phyloP scores from a whole-genome alignment of 768 basidiomycete genomes.

The Mycena galericulata region DNA sequence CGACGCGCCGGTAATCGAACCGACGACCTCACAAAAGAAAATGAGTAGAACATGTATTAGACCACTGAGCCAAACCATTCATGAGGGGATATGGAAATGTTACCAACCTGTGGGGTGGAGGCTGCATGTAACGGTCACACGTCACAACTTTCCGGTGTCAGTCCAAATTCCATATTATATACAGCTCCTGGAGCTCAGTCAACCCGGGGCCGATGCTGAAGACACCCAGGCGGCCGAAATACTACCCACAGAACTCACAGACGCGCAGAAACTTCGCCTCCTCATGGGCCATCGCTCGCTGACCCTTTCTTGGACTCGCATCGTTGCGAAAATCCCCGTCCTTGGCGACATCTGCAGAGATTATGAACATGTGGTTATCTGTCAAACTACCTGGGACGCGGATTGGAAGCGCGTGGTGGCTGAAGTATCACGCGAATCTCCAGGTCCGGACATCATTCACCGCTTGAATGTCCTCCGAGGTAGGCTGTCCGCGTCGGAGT shows the following conservation, averaged over 20 bases:
- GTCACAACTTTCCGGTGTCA: too few species aligned
- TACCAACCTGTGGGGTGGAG: too few species aligned
- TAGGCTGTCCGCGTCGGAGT: not conserved
- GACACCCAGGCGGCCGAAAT: not conserved
- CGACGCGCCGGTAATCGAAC: too few species aligned
- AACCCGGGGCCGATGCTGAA: not conserved
- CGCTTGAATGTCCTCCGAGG: not conserved
- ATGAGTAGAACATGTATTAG: too few species aligned
- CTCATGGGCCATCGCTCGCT: constrained; percentile 14
- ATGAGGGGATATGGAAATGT: too few species aligned
- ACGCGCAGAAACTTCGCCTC: constrained; percentile 11
- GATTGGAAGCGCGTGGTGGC: not conserved
- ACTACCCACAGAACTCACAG: not conserved
- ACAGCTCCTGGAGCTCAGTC: constrained; percentile 1
- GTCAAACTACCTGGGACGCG: not conserved
- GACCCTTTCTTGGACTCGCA: constrained; percentile 6
- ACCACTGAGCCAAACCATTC: too few species aligned
- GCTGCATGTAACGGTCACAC: too few species aligned
- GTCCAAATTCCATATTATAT: too few species aligned
- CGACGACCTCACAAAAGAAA: too few species aligned
- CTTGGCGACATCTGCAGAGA: not conserved
- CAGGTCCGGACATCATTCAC: not conserved
- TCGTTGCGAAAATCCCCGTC: not conserved
- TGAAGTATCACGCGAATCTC: too few species aligned
- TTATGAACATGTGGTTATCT: not conserved